Percentiles rank a stretch among this genome's conserved stretches.
These are phyloP conservation scores for Pleomassaria siparia DNA, from an alignment of 2,329 filamentous ascomycete species.

Conservation along the genomic window DNA sequence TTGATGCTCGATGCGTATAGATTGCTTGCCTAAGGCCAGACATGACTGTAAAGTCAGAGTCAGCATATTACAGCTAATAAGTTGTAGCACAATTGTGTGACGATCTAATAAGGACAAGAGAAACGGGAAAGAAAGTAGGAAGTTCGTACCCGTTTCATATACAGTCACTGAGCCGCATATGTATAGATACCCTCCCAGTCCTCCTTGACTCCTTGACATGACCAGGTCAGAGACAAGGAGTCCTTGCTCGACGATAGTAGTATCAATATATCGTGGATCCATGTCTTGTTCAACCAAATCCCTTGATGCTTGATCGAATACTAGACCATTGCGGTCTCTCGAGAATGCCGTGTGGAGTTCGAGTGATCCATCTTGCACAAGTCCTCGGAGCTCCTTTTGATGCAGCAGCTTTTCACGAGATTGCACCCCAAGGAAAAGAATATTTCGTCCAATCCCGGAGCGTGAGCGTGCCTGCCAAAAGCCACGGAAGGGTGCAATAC, in stretches of 20 bases:
- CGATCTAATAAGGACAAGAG: not conserved
- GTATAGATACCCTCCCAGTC: conserved; percentile 52
- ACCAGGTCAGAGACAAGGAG: conserved; percentile 55
- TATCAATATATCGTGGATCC: conserved; percentile 55
- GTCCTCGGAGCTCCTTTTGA: conserved; percentile 52
- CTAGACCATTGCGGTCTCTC: conserved; percentile 50
- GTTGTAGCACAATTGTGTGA: too few relatives aligned
- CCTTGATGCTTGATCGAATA: conserved; percentile 43
- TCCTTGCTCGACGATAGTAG: conserved; percentile 54
- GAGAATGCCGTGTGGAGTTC: conserved; percentile 58
- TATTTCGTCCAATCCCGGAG: conserved; percentile 48
- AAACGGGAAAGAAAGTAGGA: not conserved
- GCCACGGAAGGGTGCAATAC: conserved; percentile 57
- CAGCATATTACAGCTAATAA: not conserved
- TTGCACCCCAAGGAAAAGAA: conserved; percentile 57
- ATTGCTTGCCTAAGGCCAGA: conserved; percentile 56
- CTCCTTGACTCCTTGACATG: conserved; percentile 59
- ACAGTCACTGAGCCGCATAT: conserved; percentile 54
- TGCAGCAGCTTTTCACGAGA: conserved; percentile 56
- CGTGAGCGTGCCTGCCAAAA: conserved; percentile 56
- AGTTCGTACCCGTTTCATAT: conserved; percentile 57
- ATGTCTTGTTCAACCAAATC: conserved; percentile 54
- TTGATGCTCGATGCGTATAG: conserved; percentile 56
- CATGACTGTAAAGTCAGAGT: not conserved
- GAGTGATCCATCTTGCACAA: conserved; percentile 51